These are phyloP conservation scores for Rubroshorea leprosula DNA, from an alignment of 345 rosid genomes.

Conservation along the genomic window DNA sequence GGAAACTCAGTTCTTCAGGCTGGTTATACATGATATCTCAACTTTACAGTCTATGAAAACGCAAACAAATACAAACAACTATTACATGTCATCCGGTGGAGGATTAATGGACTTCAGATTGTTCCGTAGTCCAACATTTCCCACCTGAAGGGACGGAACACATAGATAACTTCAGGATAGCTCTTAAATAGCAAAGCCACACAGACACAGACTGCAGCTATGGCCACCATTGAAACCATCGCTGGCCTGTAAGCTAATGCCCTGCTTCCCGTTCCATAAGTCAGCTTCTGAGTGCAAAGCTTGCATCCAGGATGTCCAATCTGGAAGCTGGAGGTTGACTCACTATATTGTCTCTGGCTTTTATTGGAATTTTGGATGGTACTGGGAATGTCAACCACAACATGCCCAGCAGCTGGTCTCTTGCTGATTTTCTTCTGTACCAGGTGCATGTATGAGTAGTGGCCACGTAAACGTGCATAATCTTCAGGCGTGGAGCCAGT, in stretches of 20 bases:
- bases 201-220: constrained; percentile 97
- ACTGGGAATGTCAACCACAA: constrained; percentile 54
- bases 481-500: constrained; percentile 95
- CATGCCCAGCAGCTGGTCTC: constrained; percentile 43
- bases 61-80: constrained; percentile 28
- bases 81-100: constrained; percentile 7
- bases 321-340: constrained; percentile 44
- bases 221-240: constrained; percentile 91
- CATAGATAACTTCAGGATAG: constrained; percentile 82
- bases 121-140: constrained; percentile 82
- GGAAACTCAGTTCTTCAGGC: constrained; percentile 17
- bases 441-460: constrained; percentile 87
- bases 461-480: constrained; percentile 95
- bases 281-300: constrained; percentile 59
- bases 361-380: constrained; percentile 18
- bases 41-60: constrained; percentile 32
- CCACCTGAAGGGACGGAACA: constrained; percentile 98
- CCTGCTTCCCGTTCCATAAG: constrained; percentile 41
- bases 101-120: constrained; percentile 36
- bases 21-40: constrained; percentile 29
- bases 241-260: constrained; percentile 85
- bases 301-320: constrained; percentile 55
- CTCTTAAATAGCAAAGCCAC: constrained; percentile 97
- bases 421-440: constrained; percentile 74
- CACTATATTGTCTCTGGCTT: constrained; percentile 39